A percentile compares a stretch with the other conserved stretches of the same genome.
These are phyloP conservation scores for Darksidea phi DNA, from an alignment of 495 filamentous ascomycete genomes.

Conservation along the genomic window DNA sequence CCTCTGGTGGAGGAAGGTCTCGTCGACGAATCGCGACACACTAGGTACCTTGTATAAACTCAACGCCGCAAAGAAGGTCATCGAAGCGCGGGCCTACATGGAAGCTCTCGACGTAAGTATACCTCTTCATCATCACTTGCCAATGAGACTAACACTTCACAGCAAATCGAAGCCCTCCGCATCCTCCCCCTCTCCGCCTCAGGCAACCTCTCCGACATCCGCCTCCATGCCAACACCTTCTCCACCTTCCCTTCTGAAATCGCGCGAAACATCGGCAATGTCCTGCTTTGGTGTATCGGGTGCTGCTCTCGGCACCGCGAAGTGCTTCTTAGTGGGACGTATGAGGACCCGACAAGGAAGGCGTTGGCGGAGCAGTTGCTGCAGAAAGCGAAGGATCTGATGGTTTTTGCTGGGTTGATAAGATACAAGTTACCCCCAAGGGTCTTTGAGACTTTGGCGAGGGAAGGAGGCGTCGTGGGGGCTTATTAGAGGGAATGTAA, in stretches of 20 bases:
- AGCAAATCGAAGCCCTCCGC: slow-evolving; percentile 71
- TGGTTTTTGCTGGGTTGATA: slow-evolving; percentile 91
- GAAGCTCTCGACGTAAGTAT: slow-evolving; percentile 76
- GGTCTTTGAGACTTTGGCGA: slow-evolving; percentile 78
- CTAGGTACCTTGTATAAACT: slow-evolving; percentile 73
- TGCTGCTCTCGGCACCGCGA: slow-evolving; percentile 76
- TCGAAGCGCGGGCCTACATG: slow-evolving; percentile 71
- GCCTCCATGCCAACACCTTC: slow-evolving; percentile 72
- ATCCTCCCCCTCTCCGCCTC: slow-evolving; percentile 74
- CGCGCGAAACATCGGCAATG: slow-evolving; percentile 78
- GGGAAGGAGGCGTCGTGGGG: slow-evolving; percentile 69
- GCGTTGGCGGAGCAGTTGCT: slow-evolving; percentile 68
- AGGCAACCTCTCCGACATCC: slow-evolving; percentile 70
- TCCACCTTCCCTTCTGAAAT: slow-evolving; percentile 68
- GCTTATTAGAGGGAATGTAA: slow-evolving; percentile 34
- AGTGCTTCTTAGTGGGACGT: slow-evolving; percentile 61
- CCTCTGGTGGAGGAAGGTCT: slow-evolving; percentile 70
- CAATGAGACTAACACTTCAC: slow-evolving; percentile 3
- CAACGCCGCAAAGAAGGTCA: slow-evolving; percentile 68
- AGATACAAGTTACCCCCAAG: slow-evolving; percentile 76
- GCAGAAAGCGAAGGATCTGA: slow-evolving; percentile 78
- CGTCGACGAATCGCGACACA: slow-evolving; percentile 63
- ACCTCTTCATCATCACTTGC: slow-evolving; percentile 8
- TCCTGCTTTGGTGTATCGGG: slow-evolving; percentile 89
- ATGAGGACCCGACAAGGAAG: slow-evolving; percentile 67